Evolutionary conservation across 108 stramenopile species (phyloP).

Genomic region (Nitzschia sp.): DNA sequence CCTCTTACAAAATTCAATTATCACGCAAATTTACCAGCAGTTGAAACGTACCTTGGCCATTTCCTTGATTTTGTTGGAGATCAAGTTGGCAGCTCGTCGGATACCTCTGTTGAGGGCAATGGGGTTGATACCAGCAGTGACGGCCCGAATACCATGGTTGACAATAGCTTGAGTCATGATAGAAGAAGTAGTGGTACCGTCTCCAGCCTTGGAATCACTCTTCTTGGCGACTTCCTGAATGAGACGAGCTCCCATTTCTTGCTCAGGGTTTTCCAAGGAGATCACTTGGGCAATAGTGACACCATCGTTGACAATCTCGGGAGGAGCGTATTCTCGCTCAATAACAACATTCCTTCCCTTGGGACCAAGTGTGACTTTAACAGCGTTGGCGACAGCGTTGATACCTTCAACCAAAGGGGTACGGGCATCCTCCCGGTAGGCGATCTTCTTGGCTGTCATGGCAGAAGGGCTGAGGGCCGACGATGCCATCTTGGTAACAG

Average conservation of each 20-base stretch:
- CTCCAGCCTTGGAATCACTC: constrained; percentile 94
- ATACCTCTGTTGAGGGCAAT: constrained; percentile 91
- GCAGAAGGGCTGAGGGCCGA: constrained; percentile 7
- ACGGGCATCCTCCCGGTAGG: constrained; percentile 88
- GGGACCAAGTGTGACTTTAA: constrained; percentile 94
- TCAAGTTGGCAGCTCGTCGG: constrained; percentile 72
- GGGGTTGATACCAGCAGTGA: constrained; percentile 91
- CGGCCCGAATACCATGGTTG: constrained; percentile 92
- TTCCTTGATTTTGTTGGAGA: constrained; percentile 74
- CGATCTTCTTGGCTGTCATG: constrained; percentile 76
- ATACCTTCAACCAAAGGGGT: constrained; percentile 88
- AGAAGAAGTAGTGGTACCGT: constrained; percentile 96
- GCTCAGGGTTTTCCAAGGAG: constrained; percentile 81
- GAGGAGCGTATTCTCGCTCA: constrained; percentile 93
- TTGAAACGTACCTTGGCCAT: constrained; percentile 71
- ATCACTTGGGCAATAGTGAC: constrained; percentile 95
- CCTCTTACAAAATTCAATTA: not conserved
- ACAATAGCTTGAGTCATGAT: constrained; percentile 96
- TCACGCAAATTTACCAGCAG: not conserved
- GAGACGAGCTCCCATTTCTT: constrained; percentile 89
- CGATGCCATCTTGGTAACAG: not conserved
- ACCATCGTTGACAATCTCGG: constrained; percentile 96
- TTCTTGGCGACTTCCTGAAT: constrained; percentile 95
- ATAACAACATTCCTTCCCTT: constrained; percentile 97
- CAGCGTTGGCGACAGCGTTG: constrained; percentile 95